Evolutionary conservation across 2,329 filamentous ascomycete genomes (phyloP).

Genomic region (Colletotrichum karsti): DNA sequence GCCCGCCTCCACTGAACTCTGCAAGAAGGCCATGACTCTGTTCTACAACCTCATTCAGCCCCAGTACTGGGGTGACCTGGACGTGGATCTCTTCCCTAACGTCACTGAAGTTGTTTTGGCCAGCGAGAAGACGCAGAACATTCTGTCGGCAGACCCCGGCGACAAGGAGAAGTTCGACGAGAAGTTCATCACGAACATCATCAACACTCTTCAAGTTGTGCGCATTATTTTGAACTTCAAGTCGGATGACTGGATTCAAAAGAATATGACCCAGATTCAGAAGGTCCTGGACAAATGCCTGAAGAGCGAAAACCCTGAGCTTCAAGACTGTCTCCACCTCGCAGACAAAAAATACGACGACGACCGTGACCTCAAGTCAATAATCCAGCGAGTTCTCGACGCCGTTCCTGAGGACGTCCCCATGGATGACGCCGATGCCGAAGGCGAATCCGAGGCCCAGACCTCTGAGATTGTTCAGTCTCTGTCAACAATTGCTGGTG

Average conservation of each 20-base stretch:
- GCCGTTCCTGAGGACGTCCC: conserved; percentile 83
- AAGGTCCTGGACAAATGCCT: conserved; percentile 91
- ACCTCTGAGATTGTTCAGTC: conserved; percentile 89
- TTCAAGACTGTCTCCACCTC: conserved; percentile 90
- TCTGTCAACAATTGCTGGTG: conserved; percentile 85
- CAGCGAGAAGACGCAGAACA: conserved; percentile 76
- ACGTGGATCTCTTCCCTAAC: conserved; percentile 90
- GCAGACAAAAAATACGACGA: conserved; percentile 76
- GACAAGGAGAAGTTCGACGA: conserved; percentile 81
- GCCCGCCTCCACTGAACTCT: conserved; percentile 76
- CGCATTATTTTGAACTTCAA: conserved; percentile 90
- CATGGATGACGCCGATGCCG: conserved; percentile 81
- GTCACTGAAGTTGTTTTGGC: conserved; percentile 87
- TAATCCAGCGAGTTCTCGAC: conserved; percentile 84
- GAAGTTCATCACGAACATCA: conserved; percentile 85
- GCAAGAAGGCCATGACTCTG: conserved; percentile 84
- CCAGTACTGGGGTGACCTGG: conserved; percentile 90
- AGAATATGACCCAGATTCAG: conserved; percentile 79
- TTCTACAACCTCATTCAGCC: conserved; percentile 87
- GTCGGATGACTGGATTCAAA: conserved; percentile 88
- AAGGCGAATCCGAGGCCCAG: conserved; percentile 82
- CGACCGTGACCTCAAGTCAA: conserved; percentile 75
- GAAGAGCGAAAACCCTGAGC: conserved; percentile 87
- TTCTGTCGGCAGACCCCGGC: conserved; percentile 65
- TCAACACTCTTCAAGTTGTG: conserved; percentile 93